Evolutionary conservation across 1,139 yeast species (phyloP).

Genomic region (Blastobotrys apis): DNA sequence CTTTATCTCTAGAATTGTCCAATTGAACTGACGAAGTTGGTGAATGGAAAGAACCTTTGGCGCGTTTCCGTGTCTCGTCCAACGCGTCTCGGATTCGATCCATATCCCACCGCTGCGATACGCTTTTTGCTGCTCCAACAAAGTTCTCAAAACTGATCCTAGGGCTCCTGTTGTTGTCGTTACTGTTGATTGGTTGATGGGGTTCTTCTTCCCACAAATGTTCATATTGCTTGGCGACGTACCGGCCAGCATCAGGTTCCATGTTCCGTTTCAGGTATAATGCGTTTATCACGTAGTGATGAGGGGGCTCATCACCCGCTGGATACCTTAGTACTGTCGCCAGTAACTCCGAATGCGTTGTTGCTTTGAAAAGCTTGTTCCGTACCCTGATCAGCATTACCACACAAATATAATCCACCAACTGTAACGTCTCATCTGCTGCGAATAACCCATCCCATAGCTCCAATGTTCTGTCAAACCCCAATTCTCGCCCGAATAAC

Average conservation of each 20-base stretch:
- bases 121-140: constrained; percentile 23
- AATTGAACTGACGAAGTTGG: constrained; percentile 12
- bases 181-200: too few species aligned
- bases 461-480: constrained; percentile 27
- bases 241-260: constrained; percentile 29
- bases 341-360: constrained; percentile 32
- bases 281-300: constrained; percentile 30
- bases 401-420: constrained; percentile 36
- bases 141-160: constrained; percentile 24
- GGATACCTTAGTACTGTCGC: constrained; percentile 27
- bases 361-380: constrained; percentile 24
- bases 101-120: constrained; percentile 22
- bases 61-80: constrained; percentile 12
- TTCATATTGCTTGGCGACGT: constrained; percentile 27
- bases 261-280: constrained; percentile 29
- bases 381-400: constrained; percentile 35
- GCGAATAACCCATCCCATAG: constrained; percentile 41
- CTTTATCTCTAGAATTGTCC: constrained; percentile 17
- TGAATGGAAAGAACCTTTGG: constrained; percentile 9
- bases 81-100: constrained; percentile 22
- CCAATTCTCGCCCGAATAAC: constrained; percentile 49
- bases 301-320: constrained; percentile 20
- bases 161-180: constrained; percentile 1
- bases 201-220: constrained; percentile 8
- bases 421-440: constrained; percentile 22